phyloP scores from a whole-genome alignment of 768 basidiomycete species.

The Suillus placidus region DNA sequence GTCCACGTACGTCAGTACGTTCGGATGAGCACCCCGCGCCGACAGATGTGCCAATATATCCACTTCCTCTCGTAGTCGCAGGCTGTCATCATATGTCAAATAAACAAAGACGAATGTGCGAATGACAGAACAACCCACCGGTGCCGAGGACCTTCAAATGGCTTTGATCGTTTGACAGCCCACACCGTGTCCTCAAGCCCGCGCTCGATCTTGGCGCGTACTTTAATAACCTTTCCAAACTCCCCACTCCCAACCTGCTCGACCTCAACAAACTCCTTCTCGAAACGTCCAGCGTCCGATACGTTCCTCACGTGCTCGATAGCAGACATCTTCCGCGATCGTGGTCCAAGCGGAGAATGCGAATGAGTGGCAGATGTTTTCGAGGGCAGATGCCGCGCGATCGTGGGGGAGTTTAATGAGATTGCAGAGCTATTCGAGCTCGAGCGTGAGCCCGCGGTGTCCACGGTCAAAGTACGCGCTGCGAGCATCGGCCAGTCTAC shows the following conservation, averaged over 20 bases:
- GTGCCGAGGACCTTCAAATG: slow-evolving; percentile 88
- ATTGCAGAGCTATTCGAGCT: slow-evolving; percentile 55
- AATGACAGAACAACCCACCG: slow-evolving; percentile 53
- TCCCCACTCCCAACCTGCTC: slow-evolving; percentile 88
- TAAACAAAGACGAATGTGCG: slow-evolving; percentile 10
- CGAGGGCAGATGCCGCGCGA: slow-evolving; percentile 38
- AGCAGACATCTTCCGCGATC: slow-evolving; percentile 28
- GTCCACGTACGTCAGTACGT: slow-evolving; percentile 87
- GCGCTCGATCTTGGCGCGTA: slow-evolving; percentile 59
- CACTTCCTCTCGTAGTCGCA: slow-evolving; percentile 92
- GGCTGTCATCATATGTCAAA: slow-evolving; percentile 40
- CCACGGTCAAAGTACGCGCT: slow-evolving; percentile 44
- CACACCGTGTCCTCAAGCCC: slow-evolving; percentile 52
- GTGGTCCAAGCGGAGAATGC: slow-evolving; percentile 5
- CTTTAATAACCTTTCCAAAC: slow-evolving; percentile 92
- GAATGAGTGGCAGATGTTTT: slow-evolving; percentile 12
- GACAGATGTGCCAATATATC: slow-evolving; percentile 83
- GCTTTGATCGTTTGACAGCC: slow-evolving; percentile 94
- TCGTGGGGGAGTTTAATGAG: slow-evolving; percentile 50
- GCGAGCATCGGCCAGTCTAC: slow-evolving; percentile 61
- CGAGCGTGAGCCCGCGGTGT: slow-evolving; percentile 59
- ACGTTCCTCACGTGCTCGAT: slow-evolving; percentile 28
- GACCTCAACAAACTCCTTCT: slow-evolving; percentile 77
- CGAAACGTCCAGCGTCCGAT: slow-evolving; percentile 66
- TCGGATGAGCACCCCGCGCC: slow-evolving; percentile 60